Evolutionary conservation across 192 early-diverging fungal genomes (phyloP).

Genomic region (Coemansia asiatica): DNA sequence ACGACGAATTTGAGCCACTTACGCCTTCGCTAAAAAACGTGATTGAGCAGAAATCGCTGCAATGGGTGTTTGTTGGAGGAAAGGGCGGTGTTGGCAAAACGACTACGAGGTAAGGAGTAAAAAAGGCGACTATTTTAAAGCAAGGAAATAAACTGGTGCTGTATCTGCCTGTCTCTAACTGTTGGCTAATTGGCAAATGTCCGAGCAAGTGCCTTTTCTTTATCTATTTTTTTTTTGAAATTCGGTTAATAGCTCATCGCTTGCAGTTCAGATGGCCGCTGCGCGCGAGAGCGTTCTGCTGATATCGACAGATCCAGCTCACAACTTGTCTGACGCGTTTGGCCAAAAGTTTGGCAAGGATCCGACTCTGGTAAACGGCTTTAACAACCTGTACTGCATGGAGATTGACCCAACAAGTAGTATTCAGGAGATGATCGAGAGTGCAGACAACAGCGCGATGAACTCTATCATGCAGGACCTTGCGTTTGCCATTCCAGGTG

Average conservation of each 20-base stretch:
- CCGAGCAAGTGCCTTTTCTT: neutral
- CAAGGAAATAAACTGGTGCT: neutral
- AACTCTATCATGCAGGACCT: conserved; percentile 94
- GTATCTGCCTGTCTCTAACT: conserved; percentile 2
- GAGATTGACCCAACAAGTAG: conserved; percentile 99
- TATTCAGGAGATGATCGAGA: conserved; percentile 99
- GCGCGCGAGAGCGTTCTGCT: conserved; percentile 90
- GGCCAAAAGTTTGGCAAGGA: conserved; percentile 98
- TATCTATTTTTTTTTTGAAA: no score
- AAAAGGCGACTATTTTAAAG: neutral
- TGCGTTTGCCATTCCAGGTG: conserved; percentile 98
- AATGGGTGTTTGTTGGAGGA: conserved; percentile 99
- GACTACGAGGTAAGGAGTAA: conserved; percentile 57
- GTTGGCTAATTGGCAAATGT: neutral
- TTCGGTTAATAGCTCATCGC: conserved; percentile 69
- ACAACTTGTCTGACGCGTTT: conserved; percentile 99
- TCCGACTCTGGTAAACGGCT: conserved; percentile 92
- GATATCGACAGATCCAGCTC: conserved; percentile 99
- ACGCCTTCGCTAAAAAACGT: conserved; percentile 93
- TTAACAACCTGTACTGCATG: conserved; percentile 96
- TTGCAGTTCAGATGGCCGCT: conserved; percentile 90
- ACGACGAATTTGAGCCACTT: conserved; percentile 72
- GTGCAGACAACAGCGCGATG: conserved; percentile 70
- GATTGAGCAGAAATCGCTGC: conserved; percentile 91
- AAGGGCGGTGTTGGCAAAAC: conserved; percentile 99